phyloP scores from a whole-genome alignment of 148 eudicot species.

The Camellia lanceoleosa region DNA sequence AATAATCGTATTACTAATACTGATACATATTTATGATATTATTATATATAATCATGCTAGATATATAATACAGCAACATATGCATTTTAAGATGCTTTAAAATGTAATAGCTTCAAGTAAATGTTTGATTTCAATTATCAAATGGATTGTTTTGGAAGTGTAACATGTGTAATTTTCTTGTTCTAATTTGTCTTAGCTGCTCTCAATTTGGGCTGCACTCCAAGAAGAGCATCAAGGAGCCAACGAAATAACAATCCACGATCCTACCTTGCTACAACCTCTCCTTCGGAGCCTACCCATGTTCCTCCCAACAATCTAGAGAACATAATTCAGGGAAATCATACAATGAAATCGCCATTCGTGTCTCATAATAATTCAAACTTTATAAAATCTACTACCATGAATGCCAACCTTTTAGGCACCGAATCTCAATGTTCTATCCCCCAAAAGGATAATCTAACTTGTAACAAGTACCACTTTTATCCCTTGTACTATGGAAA shows the following conservation, averaged over 20 bases:
- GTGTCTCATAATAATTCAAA: slow-evolving; percentile 29
- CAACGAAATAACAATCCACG: slow-evolving; percentile 54
- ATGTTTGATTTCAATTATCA: neutral
- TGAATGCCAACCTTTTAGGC: slow-evolving; percentile 16
- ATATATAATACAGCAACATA: too few species aligned
- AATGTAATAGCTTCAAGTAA: neutral
- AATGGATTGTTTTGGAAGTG: neutral
- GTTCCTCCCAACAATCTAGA: slow-evolving; percentile 20
- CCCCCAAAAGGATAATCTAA: slow-evolving; percentile 18
- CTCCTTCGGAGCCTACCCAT: slow-evolving; percentile 16
- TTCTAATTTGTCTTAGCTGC: slow-evolving; percentile 51
- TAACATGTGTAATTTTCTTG: neutral
- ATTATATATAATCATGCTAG: too few species aligned
- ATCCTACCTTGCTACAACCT: slow-evolving; percentile 41
- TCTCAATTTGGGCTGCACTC: slow-evolving; percentile 66
- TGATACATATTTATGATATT: too few species aligned
- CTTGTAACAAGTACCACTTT: slow-evolving; percentile 27
- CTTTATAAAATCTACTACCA: slow-evolving; percentile 9
- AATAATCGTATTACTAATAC: too few species aligned
- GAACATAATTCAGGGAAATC: slow-evolving; percentile 18
- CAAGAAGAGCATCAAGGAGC: slow-evolving; percentile 73
- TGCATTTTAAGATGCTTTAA: too few species aligned
- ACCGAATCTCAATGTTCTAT: neutral
- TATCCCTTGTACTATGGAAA: slow-evolving; percentile 48
- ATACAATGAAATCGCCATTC: slow-evolving; percentile 16